phyloP scores from a whole-genome alignment of 345 rosid species.

The Chamaenerion angustifolium region DNA sequence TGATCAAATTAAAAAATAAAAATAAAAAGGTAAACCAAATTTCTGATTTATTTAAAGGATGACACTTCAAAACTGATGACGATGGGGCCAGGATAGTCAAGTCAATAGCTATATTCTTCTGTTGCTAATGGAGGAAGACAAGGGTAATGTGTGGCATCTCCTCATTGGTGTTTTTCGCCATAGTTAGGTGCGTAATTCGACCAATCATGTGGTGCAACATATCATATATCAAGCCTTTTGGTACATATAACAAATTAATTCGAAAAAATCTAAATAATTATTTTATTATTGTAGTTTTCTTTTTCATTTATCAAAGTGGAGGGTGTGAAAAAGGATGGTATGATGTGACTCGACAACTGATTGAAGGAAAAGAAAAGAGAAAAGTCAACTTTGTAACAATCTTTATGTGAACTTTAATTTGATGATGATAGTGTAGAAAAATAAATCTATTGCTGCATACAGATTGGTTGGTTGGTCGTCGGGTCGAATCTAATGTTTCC shows the following conservation, averaged over 20 bases:
- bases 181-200: slow-evolving; percentile 4
- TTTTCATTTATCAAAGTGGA: neutral
- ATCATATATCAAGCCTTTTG: neutral
- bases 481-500: too few relatives aligned
- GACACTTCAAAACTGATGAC: too few relatives aligned
- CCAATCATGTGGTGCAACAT: slow-evolving; percentile 7
- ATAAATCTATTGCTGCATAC: neutral
- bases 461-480: too few relatives aligned
- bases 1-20: too few relatives aligned
- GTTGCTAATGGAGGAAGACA: neutral
- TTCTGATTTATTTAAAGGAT: too few relatives aligned
- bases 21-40: too few relatives aligned
- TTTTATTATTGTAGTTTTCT: neutral
- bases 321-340: neutral
- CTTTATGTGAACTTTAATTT: neutral
- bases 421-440: neutral
- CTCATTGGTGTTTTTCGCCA: slow-evolving; percentile 12
- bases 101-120: neutral
- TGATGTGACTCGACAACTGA: slow-evolving; percentile 8
- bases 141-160: neutral
- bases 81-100: neutral
- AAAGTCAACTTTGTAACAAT: slow-evolving; percentile 3
- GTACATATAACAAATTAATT: slow-evolving; percentile 5
- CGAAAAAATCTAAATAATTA: too few relatives aligned
- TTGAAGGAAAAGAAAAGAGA: neutral